Evolutionary conservation across 768 basidiomycete species (phyloP), one percentile per base, ranked within the genome.

Genomic region (Mycena filopes): DNA sequence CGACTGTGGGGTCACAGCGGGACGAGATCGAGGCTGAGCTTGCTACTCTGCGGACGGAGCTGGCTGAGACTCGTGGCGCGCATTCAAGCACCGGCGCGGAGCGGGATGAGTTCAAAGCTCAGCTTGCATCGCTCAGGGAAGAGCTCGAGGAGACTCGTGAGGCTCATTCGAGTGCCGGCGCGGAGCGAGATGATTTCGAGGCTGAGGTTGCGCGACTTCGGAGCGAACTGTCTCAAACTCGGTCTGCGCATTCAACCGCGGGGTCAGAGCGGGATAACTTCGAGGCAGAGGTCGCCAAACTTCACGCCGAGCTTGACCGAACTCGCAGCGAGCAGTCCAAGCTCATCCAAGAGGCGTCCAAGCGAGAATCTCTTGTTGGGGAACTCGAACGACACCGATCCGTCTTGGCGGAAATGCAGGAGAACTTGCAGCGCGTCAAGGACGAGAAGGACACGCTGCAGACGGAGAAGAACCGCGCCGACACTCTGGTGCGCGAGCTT

Each of bases 381-480:
- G 93, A 96, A 72, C 80, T 95, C 36, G 93, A 95, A 70, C 87
- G 83, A 38, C 91, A 93, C 75, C 91, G 92, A 26, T 89, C 88
- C 11, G 81, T 88, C 29, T 81, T 95, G 18, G 89, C 89, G 26
- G 93, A 95, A 70, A 78, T 90, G 75, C 93, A 94, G 70, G 89
- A 91, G 65, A 89, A 86, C 67, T 79, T 95, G 26, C 92, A 93
- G 75, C 87, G 85, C 48, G 87, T 88, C 72, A 92, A 92, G 78
- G 90, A 94, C 71, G 93, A 94, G 78, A 92, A 92, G 76, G 94
- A 93, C 73, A 82, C 72, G 18, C 80, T 96, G 18, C 92, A 90
- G 63, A 80, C 84, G 11, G 93, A 96, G 79, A 92, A 89, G 78
- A 80, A 66, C 67, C 87, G 84, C 51, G 88, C 91, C 33, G 93